Conservation (phyloP, 1,139 yeast species). For the Yamadazyma spencermartinsiae region DNA sequence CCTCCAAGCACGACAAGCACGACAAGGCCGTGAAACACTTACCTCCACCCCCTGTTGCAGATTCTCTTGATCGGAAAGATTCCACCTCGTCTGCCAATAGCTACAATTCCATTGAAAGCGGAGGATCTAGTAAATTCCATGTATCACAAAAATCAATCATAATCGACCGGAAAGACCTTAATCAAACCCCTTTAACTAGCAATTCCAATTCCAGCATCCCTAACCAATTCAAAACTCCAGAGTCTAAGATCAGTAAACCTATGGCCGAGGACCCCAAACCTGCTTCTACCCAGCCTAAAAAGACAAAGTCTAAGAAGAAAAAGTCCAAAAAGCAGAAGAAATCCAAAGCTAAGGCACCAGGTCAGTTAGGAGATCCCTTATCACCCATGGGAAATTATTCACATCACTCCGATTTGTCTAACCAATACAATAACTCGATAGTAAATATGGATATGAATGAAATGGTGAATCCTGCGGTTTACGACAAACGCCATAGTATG, state of each 20-base stretch:
- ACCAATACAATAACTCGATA: neutral
- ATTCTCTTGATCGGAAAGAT: slow-evolving; percentile 18
- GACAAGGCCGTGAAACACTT: neutral
- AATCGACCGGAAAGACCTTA: neutral
- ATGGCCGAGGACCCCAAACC: neutral
- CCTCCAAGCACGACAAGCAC: neutral
- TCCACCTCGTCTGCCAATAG: slow-evolving; percentile 33
- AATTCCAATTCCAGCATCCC: neutral
- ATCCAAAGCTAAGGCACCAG: neutral
- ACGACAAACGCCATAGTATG: slow-evolving; percentile 23
- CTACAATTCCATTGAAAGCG: slow-evolving; percentile 41
- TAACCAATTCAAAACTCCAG: slow-evolving; percentile 1
- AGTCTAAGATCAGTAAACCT: neutral
- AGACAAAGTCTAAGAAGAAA: slow-evolving; percentile 6
- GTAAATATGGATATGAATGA: slow-evolving; percentile 5
- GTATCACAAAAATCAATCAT: slow-evolving; percentile 7
- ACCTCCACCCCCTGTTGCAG: slow-evolving; percentile 1
- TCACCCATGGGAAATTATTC: slow-evolving; percentile 3
- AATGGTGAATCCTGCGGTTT: neutral
- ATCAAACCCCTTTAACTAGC: slow-evolving; percentile 1
- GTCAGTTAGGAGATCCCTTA: neutral
- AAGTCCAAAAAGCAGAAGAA: slow-evolving; percentile 8
- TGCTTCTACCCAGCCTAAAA: slow-evolving; percentile 6
- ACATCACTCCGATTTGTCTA: slow-evolving; percentile 4
- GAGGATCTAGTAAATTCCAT: slow-evolving; percentile 34